A percentile compares a stretch with the other conserved stretches of the same genome.
Conservation (phyloP, 2,329 filamentous ascomycete genomes). For the Trichoderma afroharzianum region DNA sequence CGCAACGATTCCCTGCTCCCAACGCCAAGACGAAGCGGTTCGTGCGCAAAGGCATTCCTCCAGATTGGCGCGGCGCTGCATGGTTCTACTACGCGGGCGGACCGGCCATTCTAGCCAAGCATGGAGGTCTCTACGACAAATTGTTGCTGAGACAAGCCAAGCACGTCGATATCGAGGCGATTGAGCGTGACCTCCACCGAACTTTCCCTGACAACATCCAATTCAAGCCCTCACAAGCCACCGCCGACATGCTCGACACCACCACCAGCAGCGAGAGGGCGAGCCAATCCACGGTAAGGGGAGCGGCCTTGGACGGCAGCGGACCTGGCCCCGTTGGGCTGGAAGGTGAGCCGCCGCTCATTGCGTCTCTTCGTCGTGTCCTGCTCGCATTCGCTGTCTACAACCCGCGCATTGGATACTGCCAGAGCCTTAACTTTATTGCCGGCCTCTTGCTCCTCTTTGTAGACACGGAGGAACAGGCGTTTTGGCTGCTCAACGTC, state of each 20-base stretch:
- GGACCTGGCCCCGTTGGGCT: slow-evolving; percentile 34
- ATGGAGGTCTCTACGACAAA: slow-evolving; percentile 72
- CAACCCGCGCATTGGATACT: slow-evolving; percentile 90
- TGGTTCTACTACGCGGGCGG: slow-evolving; percentile 97
- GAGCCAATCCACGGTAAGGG: slow-evolving; percentile 37
- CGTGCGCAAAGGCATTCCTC: slow-evolving; percentile 87
- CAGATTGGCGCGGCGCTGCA: slow-evolving; percentile 88
- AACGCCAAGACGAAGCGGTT: slow-evolving; percentile 85
- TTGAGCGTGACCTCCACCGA: slow-evolving; percentile 88
- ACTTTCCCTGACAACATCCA: slow-evolving; percentile 92
- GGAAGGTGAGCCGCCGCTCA: slow-evolving; percentile 67
- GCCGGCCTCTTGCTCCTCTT: slow-evolving; percentile 87
- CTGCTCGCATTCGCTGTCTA: slow-evolving; percentile 87
- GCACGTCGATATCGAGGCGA: slow-evolving; percentile 76
- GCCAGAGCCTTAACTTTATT: slow-evolving; percentile 92
- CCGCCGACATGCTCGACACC: slow-evolving; percentile 28
- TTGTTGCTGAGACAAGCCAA: slow-evolving; percentile 64
- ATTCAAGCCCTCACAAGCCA: slow-evolving; percentile 63
- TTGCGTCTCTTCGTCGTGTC: slow-evolving; percentile 77
- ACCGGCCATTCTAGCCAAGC: slow-evolving; percentile 70
- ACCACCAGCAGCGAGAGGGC: slow-evolving; percentile 30
- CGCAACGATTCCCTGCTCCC: slow-evolving; percentile 73
- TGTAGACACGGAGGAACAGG: slow-evolving; percentile 81
- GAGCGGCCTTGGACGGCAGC: slow-evolving; percentile 33
- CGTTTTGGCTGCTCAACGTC: slow-evolving; percentile 89